These are phyloP conservation scores for Benincasa hispida DNA, from an alignment of 306 rosid genomes.

Conservation along the genomic window DNA sequence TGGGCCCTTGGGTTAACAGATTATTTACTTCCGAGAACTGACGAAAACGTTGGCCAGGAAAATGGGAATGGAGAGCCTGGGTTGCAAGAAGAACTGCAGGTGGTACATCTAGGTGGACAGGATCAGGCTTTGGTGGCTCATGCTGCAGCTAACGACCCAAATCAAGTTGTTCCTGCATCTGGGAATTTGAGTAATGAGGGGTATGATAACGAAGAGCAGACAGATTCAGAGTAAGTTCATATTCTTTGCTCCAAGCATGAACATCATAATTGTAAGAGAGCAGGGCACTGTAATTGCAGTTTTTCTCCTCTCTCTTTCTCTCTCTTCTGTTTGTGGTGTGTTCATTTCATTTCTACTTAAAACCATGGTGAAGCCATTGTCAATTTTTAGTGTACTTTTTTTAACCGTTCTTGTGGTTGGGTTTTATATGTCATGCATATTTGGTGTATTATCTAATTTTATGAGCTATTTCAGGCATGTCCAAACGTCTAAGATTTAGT, in stretches of 20 bases:
- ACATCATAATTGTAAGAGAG: neutral
- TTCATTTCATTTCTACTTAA: neutral
- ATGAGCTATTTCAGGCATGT: neutral
- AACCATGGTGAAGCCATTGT: neutral
- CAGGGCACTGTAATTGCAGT: neutral
- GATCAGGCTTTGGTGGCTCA: constrained; percentile 50
- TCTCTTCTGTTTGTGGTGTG: neutral
- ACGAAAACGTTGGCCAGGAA: constrained; percentile 68
- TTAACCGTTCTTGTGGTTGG: neutral
- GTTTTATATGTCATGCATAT: neutral
- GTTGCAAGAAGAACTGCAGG: constrained; percentile 72
- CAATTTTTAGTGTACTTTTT: neutral
- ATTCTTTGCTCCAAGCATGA: neutral
- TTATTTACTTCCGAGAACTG: constrained; percentile 80
- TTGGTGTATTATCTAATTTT: neutral
- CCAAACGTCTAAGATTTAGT: neutral
- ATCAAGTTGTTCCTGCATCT: constrained; percentile 32
- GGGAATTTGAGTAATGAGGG: constrained; percentile 51
- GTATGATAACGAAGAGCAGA: constrained; percentile 69
- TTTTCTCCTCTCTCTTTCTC: neutral
- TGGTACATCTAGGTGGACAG: constrained; percentile 47
- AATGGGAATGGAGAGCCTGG: constrained; percentile 79
- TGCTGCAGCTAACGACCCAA: constrained; percentile 48
- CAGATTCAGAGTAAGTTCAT: constrained; percentile 87
- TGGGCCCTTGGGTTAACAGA: constrained; percentile 95